phyloP scores from a whole-genome alignment of 768 basidiomycete species.

The Suillus weaverae region DNA sequence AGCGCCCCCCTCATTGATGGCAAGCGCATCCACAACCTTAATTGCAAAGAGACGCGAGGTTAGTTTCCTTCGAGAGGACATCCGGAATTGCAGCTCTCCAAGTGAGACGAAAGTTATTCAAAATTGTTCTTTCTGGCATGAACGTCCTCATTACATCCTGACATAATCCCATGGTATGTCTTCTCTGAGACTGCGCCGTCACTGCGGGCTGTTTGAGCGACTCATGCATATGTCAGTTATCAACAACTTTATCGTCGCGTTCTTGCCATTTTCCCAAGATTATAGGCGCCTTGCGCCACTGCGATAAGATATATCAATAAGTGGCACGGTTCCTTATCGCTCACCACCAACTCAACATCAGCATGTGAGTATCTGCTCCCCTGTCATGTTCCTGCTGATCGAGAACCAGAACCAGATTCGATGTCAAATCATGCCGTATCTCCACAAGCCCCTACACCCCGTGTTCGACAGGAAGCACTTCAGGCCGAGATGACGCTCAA shows the following conservation, averaged over 20 bases:
- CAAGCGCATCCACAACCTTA: too few species aligned
- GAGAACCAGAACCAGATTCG: background rate
- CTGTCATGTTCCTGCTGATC: background rate
- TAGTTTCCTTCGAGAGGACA: background rate
- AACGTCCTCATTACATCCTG: background rate
- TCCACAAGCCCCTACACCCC: background rate
- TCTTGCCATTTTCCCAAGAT: background rate
- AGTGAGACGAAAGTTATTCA: slow-evolving; percentile 20
- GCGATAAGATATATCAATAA: background rate
- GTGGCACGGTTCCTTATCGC: background rate
- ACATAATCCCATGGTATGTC: background rate
- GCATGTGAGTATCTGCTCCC: background rate
- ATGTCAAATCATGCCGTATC: background rate
- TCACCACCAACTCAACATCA: background rate
- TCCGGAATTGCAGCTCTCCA: slow-evolving; percentile 24
- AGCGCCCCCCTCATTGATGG: too few species aligned
- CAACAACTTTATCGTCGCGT: background rate
- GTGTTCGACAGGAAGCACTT: background rate
- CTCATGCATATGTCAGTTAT: background rate
- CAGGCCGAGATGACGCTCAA: background rate
- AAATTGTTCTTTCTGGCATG: background rate
- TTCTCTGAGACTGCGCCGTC: too few species aligned
- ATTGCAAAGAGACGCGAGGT: background rate
- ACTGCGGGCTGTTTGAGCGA: background rate
- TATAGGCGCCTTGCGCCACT: background rate